Evolutionary conservation across 306 rosid species (phyloP).

Genomic region (Pterocarpus macrocarpus): DNA sequence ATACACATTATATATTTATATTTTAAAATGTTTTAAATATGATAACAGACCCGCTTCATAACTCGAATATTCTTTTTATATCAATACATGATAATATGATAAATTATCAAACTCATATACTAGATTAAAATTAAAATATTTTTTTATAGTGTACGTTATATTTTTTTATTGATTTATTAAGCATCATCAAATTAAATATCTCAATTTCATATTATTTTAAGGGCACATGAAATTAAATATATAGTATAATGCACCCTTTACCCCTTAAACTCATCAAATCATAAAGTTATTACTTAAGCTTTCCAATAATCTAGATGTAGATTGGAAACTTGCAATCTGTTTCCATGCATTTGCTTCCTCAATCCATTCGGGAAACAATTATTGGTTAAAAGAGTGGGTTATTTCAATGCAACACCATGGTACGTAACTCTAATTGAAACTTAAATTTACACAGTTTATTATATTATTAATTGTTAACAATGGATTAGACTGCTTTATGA

Average conservation of each 20-base stretch:
- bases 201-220: not conserved
- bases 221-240: not conserved
- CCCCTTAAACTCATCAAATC: not conserved
- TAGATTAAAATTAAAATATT: no score
- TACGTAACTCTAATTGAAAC: no score
- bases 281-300: not conserved
- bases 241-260: not conserved
- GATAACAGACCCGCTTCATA: no score
- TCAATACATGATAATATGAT: no score
- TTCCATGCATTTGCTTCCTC: constrained; percentile 41
- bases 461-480: not conserved
- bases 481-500: constrained; percentile 12
- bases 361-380: constrained; percentile 44
- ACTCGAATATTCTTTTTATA: no score
- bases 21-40: no score
- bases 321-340: constrained; percentile 40
- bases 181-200: no score
- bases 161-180: not conserved
- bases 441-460: not conserved
- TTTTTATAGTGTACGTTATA: no score
- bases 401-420: constrained; percentile 14
- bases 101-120: no score
- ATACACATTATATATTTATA: no score
- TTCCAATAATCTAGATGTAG: constrained; percentile 16
- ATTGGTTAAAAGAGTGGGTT: not conserved